These are phyloP conservation scores for Metarhizium rileyi DNA, from an alignment of 2,329 filamentous ascomycete genomes.

Conservation along the genomic window DNA sequence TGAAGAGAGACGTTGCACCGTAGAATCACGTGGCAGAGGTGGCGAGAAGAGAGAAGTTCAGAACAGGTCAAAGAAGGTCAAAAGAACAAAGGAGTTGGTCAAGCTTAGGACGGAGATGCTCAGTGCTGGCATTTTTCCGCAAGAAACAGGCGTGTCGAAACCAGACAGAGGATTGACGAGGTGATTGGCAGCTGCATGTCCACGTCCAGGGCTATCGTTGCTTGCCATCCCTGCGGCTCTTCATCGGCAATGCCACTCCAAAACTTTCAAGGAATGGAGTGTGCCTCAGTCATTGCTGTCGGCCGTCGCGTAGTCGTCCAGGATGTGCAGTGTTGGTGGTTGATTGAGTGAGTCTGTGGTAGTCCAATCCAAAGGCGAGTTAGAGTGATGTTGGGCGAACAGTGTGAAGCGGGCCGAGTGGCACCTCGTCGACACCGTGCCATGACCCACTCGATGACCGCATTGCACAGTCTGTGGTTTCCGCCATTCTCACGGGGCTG, in stretches of 20 bases:
- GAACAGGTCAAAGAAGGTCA: too few species aligned
- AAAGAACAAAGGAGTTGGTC: too few species aligned
- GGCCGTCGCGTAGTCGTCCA: neutral
- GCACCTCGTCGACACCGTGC: constrained; percentile 1
- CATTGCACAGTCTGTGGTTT: constrained; percentile 7
- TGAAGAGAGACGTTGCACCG: neutral
- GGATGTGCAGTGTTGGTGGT: neutral
- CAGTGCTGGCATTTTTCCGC: too few species aligned
- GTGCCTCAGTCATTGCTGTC: too few species aligned
- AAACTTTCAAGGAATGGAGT: too few species aligned
- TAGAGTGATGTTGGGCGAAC: constrained; percentile 6
- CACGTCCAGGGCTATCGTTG: too few species aligned
- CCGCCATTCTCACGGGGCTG: neutral
- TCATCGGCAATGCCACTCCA: too few species aligned
- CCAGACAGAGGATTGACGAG: too few species aligned
- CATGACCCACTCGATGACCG: neutral
- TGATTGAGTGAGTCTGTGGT: neutral
- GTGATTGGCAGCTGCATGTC: too few species aligned
- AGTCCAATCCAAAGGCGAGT: neutral
- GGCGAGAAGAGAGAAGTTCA: neutral
- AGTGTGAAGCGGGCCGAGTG: constrained; percentile 1
- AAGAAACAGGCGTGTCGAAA: too few species aligned
- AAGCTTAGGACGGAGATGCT: too few species aligned
- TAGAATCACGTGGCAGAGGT: neutral
- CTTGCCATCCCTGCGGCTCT: too few species aligned